phyloP scores from a whole-genome alignment of 805 yeast species.

The Wickerhamiella kazuoi region DNA sequence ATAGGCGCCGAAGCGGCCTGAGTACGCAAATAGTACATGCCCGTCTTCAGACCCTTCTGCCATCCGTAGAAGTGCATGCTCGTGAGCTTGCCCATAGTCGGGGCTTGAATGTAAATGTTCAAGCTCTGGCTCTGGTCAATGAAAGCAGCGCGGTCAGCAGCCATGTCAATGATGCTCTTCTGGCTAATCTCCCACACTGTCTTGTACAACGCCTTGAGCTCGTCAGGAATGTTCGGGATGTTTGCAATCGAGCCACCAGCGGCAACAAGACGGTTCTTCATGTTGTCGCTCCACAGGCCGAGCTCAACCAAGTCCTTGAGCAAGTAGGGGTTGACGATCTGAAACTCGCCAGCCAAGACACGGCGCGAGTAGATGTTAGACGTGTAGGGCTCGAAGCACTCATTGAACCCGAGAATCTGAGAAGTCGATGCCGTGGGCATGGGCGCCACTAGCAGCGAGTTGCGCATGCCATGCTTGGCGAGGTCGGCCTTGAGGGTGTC shows the following conservation, averaged over 20 bases:
- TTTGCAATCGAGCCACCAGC: constrained; percentile 75
- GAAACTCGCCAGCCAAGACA: constrained; percentile 85
- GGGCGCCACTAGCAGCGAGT: constrained; percentile 61
- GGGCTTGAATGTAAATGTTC: constrained; percentile 73
- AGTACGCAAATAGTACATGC: constrained; percentile 94
- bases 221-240: constrained; percentile 55
- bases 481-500: constrained; percentile 44
- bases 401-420: constrained; percentile 82
- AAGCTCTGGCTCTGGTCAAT: constrained; percentile 81
- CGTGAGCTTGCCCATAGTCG: constrained; percentile 92
- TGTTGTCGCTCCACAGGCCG: constrained; percentile 65
- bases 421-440: constrained; percentile 99
- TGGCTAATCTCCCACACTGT: constrained; percentile 97
- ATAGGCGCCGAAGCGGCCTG: constrained; percentile 96
- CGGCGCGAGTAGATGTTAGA: constrained; percentile 84
- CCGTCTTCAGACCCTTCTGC: constrained; percentile 96
- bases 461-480: constrained; percentile 52
- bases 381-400: constrained; percentile 92
- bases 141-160: constrained; percentile 58
- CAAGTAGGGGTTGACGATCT: constrained; percentile 75
- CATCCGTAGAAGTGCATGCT: constrained; percentile 98
- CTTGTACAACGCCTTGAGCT: constrained; percentile 61
- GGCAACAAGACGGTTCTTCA: constrained; percentile 60
- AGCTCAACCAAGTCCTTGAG: constrained; percentile 63
- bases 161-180: constrained; percentile 68